A percentile compares a stretch with the other conserved stretches of the same genome.
Conservation (phyloP, 2,329 filamentous ascomycete species). For the Alternaria dauci region DNA sequence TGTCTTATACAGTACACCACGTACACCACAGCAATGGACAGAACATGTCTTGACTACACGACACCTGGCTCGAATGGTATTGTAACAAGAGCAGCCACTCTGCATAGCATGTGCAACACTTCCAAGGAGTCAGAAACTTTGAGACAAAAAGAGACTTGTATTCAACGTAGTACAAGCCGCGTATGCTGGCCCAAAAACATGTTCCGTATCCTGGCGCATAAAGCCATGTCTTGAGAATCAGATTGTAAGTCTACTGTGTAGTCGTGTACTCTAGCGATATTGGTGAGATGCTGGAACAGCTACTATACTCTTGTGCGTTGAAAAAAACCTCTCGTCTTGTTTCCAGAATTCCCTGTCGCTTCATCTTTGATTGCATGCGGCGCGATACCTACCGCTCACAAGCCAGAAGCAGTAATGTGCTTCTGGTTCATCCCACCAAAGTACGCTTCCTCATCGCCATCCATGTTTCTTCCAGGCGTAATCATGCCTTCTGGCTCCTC, state of each 20-base stretch:
- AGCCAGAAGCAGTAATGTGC: background rate
- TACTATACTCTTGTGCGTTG: background rate
- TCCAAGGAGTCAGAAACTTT: background rate
- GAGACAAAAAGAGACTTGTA: background rate
- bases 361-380: background rate
- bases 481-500: constrained; percentile 34
- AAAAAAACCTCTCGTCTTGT: background rate
- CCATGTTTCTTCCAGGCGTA: constrained; percentile 26
- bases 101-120: background rate
- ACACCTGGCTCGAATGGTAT: background rate
- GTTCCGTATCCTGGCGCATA: background rate
- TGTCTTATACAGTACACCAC: no score
- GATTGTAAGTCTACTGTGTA: background rate
- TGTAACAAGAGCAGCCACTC: background rate
- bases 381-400: background rate
- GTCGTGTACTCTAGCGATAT: background rate
- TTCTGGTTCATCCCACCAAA: constrained; percentile 6
- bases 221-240: constrained; percentile 1
- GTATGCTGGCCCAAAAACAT: background rate
- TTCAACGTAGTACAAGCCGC: background rate
- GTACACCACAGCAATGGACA: no score
- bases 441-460: constrained; percentile 2
- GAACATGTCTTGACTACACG: no score
- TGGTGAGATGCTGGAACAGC: background rate
- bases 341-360: background rate